Conservation (phyloP, 805 yeast species). For the Babjeviella inositovora region DNA sequence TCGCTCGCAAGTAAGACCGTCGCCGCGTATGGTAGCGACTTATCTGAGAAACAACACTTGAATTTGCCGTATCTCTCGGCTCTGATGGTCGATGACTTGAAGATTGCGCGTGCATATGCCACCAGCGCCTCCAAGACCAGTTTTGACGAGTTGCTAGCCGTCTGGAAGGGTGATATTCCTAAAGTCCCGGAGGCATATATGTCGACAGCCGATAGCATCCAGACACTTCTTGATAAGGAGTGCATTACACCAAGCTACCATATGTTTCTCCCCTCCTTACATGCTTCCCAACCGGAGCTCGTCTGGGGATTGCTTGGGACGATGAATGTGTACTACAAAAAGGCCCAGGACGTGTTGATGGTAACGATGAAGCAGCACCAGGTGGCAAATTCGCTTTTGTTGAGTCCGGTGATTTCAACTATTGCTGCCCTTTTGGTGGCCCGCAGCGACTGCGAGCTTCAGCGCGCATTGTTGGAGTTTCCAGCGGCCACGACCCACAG, state of each 20-base stretch:
- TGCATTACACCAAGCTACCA: too few species aligned
- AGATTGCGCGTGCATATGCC: conserved; percentile 7
- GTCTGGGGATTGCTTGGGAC: conserved; percentile 17
- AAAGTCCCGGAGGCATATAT: conserved; percentile 14
- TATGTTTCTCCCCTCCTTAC: too few species aligned
- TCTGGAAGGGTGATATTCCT: conserved; percentile 14
- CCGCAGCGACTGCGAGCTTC: conserved; percentile 24
- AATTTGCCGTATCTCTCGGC: conserved; percentile 9
- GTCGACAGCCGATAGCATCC: conserved; percentile 18
- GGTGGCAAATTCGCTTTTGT: conserved; percentile 3
- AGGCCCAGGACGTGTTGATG: conserved; percentile 14
- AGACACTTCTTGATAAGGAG: conserved; percentile 12
- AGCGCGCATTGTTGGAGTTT: conserved; percentile 12
- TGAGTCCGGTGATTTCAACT: conserved; percentile 4
- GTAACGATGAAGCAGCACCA: conserved; percentile 4
- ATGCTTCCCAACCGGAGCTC: conserved; percentile 3
- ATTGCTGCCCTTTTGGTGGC: conserved; percentile 16
- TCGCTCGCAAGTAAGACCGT: too few species aligned
- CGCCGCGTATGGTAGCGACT: conserved; percentile 5
- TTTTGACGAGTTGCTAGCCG: conserved; percentile 5
- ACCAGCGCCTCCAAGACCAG: conserved; percentile 7
- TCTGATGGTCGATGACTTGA: conserved; percentile 10
- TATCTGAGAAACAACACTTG: conserved; percentile 5
- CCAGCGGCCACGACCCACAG: conserved; percentile 10
- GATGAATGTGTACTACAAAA: conserved; percentile 13